Conservation (phyloP, 768 basidiomycete species). For the Plicaturopsis crispa region DNA sequence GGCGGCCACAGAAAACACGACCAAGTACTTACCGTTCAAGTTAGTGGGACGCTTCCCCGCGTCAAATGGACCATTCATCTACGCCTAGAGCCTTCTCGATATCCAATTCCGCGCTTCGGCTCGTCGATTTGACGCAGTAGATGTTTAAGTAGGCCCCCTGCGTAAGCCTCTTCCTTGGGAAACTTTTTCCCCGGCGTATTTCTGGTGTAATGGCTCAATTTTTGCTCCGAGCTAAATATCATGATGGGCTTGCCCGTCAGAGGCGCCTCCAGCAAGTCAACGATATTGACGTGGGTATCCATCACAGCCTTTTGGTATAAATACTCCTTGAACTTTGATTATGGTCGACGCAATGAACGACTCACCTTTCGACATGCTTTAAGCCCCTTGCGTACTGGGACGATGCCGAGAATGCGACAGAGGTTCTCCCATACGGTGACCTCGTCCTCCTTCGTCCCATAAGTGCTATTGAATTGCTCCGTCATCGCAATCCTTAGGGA, state of each 20-base stretch:
- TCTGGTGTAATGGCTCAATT: slow-evolving; percentile 18
- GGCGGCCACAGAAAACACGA: too few species aligned
- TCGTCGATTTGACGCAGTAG: slow-evolving; percentile 16
- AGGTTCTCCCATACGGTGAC: slow-evolving; percentile 9
- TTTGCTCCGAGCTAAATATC: slow-evolving; percentile 12
- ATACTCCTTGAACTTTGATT: slow-evolving; percentile 1
- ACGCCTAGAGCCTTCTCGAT: too few species aligned
- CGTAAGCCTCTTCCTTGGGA: slow-evolving; percentile 17
- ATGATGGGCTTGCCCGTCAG: slow-evolving; percentile 9
- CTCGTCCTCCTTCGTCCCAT: slow-evolving; percentile 10
- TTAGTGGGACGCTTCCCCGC: too few species aligned
- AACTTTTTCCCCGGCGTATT: slow-evolving; percentile 13
- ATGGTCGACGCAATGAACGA: neutral
- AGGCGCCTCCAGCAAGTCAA: slow-evolving; percentile 19
- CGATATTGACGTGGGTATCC: slow-evolving; percentile 21
- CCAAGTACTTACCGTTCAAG: too few species aligned
- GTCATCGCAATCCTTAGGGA: slow-evolving; percentile 5
- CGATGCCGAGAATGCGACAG: slow-evolving; percentile 8
- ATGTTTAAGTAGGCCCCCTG: slow-evolving; percentile 21
- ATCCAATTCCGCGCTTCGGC: too few species aligned
- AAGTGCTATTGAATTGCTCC: slow-evolving; percentile 10
- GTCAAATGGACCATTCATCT: too few species aligned
- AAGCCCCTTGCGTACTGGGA: slow-evolving; percentile 5
- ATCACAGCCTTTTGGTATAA: slow-evolving; percentile 11
- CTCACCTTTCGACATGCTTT: slow-evolving; percentile 5